Evolutionary conservation across 225 moss, liverwort and hornwort species (phyloP).

Genomic region (Physcomitrium patens): DNA sequence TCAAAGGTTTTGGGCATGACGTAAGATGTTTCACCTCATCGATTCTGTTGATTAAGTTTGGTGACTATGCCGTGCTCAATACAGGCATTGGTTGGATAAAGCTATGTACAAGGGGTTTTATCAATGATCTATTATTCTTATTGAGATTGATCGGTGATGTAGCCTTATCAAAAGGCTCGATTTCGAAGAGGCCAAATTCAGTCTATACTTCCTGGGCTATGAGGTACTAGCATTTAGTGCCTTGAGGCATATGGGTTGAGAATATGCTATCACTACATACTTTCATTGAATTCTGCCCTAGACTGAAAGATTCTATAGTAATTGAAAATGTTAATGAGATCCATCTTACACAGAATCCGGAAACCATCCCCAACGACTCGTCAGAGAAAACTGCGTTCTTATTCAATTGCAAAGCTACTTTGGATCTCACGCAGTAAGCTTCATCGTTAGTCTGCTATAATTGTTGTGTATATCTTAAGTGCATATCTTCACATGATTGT

Average conservation of each 20-base stretch:
- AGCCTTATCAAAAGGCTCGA: constrained; percentile 77
- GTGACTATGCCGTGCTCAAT: constrained; percentile 1
- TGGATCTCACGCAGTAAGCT: constrained; percentile 89
- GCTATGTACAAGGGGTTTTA: neutral
- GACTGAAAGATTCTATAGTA: too few relatives aligned
- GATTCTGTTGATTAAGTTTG: neutral
- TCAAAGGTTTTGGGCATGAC: constrained; percentile 83
- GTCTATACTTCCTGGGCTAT: constrained; percentile 80
- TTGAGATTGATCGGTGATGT: constrained; percentile 24
- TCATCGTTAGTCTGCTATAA: neutral
- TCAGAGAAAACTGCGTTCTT: constrained; percentile 50
- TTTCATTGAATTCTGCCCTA: too few relatives aligned
- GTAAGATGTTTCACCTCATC: constrained; percentile 42
- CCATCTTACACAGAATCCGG: constrained; percentile 48
- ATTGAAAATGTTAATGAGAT: neutral
- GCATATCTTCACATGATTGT: neutral
- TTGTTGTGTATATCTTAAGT: neutral
- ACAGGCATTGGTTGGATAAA: neutral
- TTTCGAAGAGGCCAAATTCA: constrained; percentile 82
- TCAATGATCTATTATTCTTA: neutral
- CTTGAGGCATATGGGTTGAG: neutral
- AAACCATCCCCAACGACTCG: constrained; percentile 52
- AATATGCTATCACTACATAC: too few relatives aligned
- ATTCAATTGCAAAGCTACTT: constrained; percentile 63
- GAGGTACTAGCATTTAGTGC: constrained; percentile 51